Conservation (phyloP, 1,139 yeast genomes). For the Candida frijolesensis region DNA sequence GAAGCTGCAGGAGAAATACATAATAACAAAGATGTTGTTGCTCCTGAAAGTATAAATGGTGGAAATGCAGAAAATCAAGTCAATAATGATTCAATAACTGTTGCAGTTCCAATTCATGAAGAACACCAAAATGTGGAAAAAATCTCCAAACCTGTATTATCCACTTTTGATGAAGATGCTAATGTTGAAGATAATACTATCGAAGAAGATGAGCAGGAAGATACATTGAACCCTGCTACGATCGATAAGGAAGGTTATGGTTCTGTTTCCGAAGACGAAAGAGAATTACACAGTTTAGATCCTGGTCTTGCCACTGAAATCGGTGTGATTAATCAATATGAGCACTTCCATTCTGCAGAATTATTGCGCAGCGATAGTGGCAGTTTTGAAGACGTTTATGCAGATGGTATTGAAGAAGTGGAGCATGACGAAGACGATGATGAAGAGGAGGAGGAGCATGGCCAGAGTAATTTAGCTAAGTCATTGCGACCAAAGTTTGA, state of each 20-base stretch:
- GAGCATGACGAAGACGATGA: background rate
- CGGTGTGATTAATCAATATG: slow-evolving; percentile 27
- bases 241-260: background rate
- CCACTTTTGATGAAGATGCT: slow-evolving; percentile 6
- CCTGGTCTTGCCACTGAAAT: slow-evolving; percentile 19
- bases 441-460: background rate
- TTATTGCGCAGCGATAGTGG: slow-evolving; percentile 14
- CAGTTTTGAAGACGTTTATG: slow-evolving; percentile 1
- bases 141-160: slow-evolving; percentile 11
- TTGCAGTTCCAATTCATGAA: slow-evolving; percentile 8
- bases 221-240: background rate
- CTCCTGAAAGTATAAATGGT: background rate
- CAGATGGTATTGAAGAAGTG: slow-evolving; percentile 13
- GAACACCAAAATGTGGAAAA: background rate
- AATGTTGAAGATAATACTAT: slow-evolving; percentile 6
- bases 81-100: slow-evolving; percentile 1
- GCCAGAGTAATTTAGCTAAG: slow-evolving; percentile 20
- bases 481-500: slow-evolving; percentile 38
- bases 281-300: slow-evolving; percentile 13
- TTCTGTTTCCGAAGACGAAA: slow-evolving; percentile 9
- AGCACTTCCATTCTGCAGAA: slow-evolving; percentile 17
- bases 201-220: slow-evolving; percentile 5
- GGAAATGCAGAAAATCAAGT: background rate
- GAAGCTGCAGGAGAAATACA: background rate
- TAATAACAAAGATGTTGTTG: too few species aligned